These are phyloP conservation scores for Sarocladiaceae sp. DNA, from an alignment of 2,329 filamentous ascomycete species.

Conservation along the genomic window DNA sequence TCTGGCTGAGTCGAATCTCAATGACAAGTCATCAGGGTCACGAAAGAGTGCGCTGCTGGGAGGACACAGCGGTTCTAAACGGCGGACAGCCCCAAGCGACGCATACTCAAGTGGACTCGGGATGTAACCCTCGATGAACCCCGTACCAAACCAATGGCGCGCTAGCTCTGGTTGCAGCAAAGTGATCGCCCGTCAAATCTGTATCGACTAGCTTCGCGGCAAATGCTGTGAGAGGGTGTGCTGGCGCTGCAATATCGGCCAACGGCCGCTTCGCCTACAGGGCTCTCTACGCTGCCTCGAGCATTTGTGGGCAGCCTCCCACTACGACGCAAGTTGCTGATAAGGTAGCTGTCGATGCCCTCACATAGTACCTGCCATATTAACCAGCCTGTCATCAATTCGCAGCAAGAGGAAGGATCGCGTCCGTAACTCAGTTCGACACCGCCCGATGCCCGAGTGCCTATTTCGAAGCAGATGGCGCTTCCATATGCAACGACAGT, in stretches of 20 bases:
- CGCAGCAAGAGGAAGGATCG: too few species aligned
- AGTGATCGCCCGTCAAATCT: slow-evolving; percentile 8
- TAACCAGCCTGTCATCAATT: background rate
- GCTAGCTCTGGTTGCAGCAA: background rate
- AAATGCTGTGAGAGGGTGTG: background rate
- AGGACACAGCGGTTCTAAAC: too few species aligned
- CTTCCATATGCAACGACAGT: too few species aligned
- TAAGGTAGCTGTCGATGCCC: too few species aligned
- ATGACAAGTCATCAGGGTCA: background rate
- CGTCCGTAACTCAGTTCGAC: too few species aligned
- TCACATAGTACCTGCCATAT: too few species aligned
- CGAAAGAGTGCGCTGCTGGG: background rate
- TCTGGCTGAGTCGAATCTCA: too few species aligned
- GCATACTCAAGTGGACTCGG: slow-evolving; percentile 1
- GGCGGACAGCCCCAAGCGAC: background rate
- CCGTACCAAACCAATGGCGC: slow-evolving; percentile 6
- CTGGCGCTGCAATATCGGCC: background rate
- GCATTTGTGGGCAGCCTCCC: too few species aligned
- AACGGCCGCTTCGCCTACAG: too few species aligned
- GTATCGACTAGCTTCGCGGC: slow-evolving; percentile 1
- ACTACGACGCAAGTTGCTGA: too few species aligned
- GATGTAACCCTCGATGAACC: slow-evolving; percentile 7
- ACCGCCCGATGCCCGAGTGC: too few species aligned
- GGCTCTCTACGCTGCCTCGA: too few species aligned
- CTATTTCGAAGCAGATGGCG: background rate